Percentiles rank a stretch among this genome's conserved stretches.
Conservation (phyloP, 768 basidiomycete genomes). For the Tricholoma matsutake region DNA sequence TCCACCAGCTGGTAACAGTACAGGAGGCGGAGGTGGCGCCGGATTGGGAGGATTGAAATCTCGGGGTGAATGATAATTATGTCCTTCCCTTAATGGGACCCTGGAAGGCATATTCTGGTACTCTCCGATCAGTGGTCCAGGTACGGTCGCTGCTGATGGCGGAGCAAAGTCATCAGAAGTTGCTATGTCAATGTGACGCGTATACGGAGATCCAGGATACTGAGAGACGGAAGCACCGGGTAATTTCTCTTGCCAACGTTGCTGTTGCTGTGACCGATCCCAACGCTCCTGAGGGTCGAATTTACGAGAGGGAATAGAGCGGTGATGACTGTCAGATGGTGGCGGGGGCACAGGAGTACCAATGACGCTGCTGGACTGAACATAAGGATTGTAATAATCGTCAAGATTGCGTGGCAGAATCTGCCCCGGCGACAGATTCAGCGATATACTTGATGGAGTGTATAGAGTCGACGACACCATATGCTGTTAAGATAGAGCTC, state of each 20-base stretch:
- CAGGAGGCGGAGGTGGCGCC: neutral
- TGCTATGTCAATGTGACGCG: neutral
- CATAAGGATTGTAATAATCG: slow-evolving; percentile 12
- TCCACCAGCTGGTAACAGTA: neutral
- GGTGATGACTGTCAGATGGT: neutral
- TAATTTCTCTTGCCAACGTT: neutral
- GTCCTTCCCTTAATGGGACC: neutral
- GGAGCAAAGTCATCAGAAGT: neutral
- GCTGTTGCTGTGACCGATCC: neutral
- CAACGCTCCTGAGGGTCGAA: neutral
- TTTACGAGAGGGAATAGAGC: neutral
- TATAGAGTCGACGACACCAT: neutral
- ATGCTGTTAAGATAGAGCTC: neutral
- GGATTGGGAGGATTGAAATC: neutral
- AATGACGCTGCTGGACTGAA: neutral
- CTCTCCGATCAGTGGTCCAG: neutral
- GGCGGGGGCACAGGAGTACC: neutral
- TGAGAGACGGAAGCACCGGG: neutral
- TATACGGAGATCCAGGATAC: neutral
- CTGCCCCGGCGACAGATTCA: slow-evolving; percentile 55
- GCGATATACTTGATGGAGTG: slow-evolving; percentile 37
- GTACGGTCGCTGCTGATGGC: too few relatives aligned
- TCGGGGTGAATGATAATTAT: neutral
- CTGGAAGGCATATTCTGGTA: neutral
- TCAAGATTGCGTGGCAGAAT: slow-evolving; percentile 43